Base-by-base conservation (phyloP, 805 yeast species). In the Ascoidea rubescens region DNA sequence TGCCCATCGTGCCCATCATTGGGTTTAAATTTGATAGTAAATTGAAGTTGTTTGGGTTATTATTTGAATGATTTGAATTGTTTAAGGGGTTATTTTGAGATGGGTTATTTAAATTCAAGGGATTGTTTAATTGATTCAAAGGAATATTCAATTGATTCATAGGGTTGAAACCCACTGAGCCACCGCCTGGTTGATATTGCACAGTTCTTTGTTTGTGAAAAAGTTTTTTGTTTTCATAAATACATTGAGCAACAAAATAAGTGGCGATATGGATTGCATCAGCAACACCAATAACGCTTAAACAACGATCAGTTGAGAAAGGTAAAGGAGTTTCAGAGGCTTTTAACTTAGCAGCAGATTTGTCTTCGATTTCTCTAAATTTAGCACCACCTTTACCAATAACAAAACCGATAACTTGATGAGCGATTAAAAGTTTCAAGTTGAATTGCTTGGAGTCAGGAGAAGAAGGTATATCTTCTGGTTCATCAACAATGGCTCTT, bases 221-320 rank as follows among this genome's bases (percentile, higher is more conserved):
- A 33, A 65, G 57, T 55, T 75, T 79, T 55, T 76, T 75, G 60
- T 81, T 82, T 56, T 80, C 83, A 50, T 80, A 62, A 52, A 82
- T 72, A 3, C 85, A 82, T 63, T 81, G 84, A 1, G 85, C 80
- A 52, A 85, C 73, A 62, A 82, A 84, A 65, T 82, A 86, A 0
- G 81, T 71, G 7, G 96, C 96, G 58, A 87, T 85, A 62, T 86
- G 95, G 46, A 88, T 77, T 1, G 96, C 89, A 67, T 87, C 95
- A 1, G 89, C 88, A 12, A 85, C 91, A 5, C 96, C 96, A 5
- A 75, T 70, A 5, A 87, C 75, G 30, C 80, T 72, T 49, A 88
- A 68, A 21, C 84, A 71, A 54, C 95, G 73, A 63, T 88, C 96
- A 14, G 89, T 86, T 0, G 91, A 83, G 55, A 75, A 77, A 1